Base-by-base conservation (phyloP, 192 early-diverging fungal species). In the Coemansia sp. region DNA sequence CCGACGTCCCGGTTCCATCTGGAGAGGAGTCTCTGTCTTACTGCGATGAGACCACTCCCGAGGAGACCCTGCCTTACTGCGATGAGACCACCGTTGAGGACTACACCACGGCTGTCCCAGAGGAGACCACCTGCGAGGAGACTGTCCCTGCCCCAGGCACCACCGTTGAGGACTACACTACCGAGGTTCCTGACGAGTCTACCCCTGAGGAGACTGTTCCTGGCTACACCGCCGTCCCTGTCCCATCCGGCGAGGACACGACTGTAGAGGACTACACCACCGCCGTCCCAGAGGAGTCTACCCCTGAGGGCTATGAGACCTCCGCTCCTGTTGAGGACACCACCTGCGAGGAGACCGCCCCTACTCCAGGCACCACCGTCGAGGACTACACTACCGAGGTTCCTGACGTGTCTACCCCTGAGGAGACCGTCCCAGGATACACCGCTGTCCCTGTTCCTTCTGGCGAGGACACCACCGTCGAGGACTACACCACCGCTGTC, bases 81-180 rank as follows among this genome's bases (percentile, higher is more conserved):
- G 68, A 70, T 42, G 53, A 52, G 53, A 56, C 40, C 69, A 60
- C 64, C 39, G 61, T 66, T 48, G 68, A 66, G 67, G 50, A 49
- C 56, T 61, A 71, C 64, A 66, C 61, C 54, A 68, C 65, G 53
- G 21, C 59, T 18, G 62, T 58, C 43, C 37, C 53, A 23, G 65
- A 53, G 19, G 67, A 45, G 40, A 9, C 9, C 50, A 40, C 50
- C 39, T 6, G 32, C 37, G 23, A 45, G 41, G 38, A 40, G n/a
- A n/a, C 19, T 18, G 23, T 41, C 32, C 52, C 68, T 10, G 59
- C 54, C 26, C 26, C 26, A 50, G 68, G 52, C 52, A 56, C 52
- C 53, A 45, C 40, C 13, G 23, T 54, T 18, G 38, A 57, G 65
- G 21, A 39, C 63, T 26, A 21, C 63, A 50, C 62, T 19, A 64